Evolutionary conservation across 352 stramenopile genomes (phyloP), one percentile per base, ranked within the genome.

Genomic region (Pythium angustatum): DNA sequence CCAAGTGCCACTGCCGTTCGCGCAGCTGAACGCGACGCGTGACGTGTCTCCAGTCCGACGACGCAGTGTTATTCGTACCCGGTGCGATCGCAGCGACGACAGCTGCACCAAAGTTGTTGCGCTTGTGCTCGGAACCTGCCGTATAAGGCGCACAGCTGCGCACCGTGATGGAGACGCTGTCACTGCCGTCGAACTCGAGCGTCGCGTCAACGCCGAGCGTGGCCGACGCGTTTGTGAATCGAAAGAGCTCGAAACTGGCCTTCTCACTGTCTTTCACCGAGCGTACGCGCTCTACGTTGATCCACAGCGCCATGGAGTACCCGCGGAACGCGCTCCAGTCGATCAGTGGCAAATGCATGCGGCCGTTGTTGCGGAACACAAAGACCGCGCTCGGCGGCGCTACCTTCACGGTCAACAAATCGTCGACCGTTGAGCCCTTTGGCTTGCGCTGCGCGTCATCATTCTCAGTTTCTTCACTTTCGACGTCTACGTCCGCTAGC

Each of bases 291-390:
- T 68, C 62, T 15, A 89, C 64, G 43, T 85, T 79, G 38, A 93
- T 69, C 87, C 87, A 95, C 24, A 95, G 38, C 34, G 81, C 80
- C 26, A 95, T 72, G 5, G 87, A 86, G 66, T 92, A 95, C 0
- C 84, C 84, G 26, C 87, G 81, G 61, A 95, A 95, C 19, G 77
- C 73, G 19, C 71, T 76, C 87, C 87, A 95, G 63, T 92, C 81
- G 31, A 95, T 72, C 24, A 90, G 78, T 5, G 87, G 87, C 28
- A 95, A 63, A 47, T 88, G 73, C 75, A 95, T 85, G n/a, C 72
- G 68, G 15, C 83, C 79, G 26, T 81, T 87, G 17, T 78, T 78
- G 5, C 55, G 76, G 38, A 94, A 87, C 31, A 61, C 71, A 41
- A 91, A 93, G 66, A 88, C 91, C 58, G 83, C 79, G 4, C 65